phyloP scores from a whole-genome alignment of 2,329 filamentous ascomycete genomes.

The Arthrobotrys entomopaga region DNA sequence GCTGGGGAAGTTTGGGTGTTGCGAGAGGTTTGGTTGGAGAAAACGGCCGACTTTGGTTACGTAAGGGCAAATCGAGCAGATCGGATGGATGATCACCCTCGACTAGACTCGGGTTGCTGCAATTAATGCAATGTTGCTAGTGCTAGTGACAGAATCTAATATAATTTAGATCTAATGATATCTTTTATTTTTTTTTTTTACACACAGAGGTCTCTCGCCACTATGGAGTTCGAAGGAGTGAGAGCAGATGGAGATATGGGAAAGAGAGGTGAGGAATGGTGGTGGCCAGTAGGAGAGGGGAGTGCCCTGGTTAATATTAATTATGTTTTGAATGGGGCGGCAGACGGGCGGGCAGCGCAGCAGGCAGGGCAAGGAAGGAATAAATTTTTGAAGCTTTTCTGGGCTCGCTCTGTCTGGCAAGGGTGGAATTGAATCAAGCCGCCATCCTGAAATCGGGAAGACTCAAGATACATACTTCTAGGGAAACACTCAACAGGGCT shows the following conservation, averaged over 20 bases:
- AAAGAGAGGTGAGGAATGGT: constrained; percentile 9
- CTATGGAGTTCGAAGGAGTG: no score
- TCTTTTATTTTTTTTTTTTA: no score
- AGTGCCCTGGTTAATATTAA: constrained; percentile 2
- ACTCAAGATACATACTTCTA: no score
- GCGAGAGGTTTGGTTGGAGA: constrained; percentile 4
- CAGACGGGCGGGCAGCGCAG: not conserved
- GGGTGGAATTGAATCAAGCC: not conserved
- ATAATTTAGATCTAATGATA: no score
- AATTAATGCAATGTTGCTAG: no score
- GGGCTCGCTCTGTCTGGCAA: constrained; percentile 1
- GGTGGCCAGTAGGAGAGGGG: not conserved
- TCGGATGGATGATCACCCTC: constrained; percentile 12
- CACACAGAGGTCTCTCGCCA: no score
- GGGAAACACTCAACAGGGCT: no score
- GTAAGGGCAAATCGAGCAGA: constrained; percentile 21
- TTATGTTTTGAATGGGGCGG: constrained; percentile 7
- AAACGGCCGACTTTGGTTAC: constrained; percentile 9
- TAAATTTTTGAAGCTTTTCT: constrained; percentile 22
- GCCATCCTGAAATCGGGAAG: constrained; percentile 17
- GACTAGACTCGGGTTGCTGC: no score
- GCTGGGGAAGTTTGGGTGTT: constrained; percentile 31
- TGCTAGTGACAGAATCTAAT: no score
- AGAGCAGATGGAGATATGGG: not conserved
- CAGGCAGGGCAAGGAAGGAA: constrained; percentile 4